phyloP scores from a whole-genome alignment of 305 asterid species.

The Fraxinus sp. region DNA sequence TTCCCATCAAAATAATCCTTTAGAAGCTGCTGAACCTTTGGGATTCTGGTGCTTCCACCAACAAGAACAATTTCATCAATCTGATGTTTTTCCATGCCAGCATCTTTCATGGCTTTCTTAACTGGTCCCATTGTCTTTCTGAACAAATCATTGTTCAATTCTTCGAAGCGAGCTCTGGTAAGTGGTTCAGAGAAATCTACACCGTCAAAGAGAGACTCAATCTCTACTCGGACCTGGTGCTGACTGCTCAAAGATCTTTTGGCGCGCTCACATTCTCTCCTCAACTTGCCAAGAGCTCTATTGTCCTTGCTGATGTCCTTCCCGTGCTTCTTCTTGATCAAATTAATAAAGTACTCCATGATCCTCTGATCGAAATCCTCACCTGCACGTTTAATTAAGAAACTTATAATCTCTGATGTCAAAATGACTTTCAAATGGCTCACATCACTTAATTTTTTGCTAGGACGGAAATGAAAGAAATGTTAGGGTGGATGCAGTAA shows the following conservation, averaged over 20 bases:
- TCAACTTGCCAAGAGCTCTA: conserved; percentile 76
- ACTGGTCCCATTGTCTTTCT: conserved; percentile 85
- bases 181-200: conserved; percentile 84
- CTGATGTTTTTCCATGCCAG: conserved; percentile 64
- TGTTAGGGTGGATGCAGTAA: not conserved
- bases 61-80: conserved; percentile 84
- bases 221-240: conserved; percentile 87
- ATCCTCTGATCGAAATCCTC: conserved; percentile 71
- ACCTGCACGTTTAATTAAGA: conserved; percentile 39
- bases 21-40: conserved; percentile 74
- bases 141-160: conserved; percentile 78
- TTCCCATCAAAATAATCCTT: conserved; percentile 76
- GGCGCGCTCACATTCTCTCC: conserved; percentile 84
- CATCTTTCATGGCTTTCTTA: conserved; percentile 87
- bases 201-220: conserved; percentile 84
- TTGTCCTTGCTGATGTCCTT: conserved; percentile 89
- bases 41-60: conserved; percentile 94
- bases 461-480: conserved; percentile 13
- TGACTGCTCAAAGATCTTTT: conserved; percentile 87
- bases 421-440: not conserved
- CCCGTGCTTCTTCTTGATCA: conserved; percentile 86
- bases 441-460: not conserved
- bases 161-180: conserved; percentile 88
- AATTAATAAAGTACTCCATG: conserved; percentile 73
- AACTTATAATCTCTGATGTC: not conserved